phyloP scores from a whole-genome alignment of 2,329 filamentous ascomycete genomes.

The Exophiala mesophila region DNA sequence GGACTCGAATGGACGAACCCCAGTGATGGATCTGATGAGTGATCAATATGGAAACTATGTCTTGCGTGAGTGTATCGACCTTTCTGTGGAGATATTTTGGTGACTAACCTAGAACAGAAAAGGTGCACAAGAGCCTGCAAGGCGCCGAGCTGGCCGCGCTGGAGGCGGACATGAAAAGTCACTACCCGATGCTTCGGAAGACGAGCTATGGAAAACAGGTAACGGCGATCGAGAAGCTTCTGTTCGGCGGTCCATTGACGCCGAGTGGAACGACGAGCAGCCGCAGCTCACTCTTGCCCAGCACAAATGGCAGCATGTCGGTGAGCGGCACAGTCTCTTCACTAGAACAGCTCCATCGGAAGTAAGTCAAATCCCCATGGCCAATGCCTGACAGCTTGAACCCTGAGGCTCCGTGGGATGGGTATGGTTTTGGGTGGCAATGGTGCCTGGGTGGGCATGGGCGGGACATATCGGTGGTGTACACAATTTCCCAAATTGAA shows the following conservation, averaged over 20 bases:
- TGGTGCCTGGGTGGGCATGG: too few relatives aligned
- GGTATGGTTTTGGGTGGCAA: too few relatives aligned
- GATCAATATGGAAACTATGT: conserved; percentile 96
- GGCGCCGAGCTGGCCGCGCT: conserved; percentile 57
- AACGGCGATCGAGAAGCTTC: conserved; percentile 54
- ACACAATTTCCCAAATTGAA: too few relatives aligned
- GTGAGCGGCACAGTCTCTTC: too few relatives aligned
- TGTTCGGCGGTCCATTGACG: conserved; percentile 42
- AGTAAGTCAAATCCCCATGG: too few relatives aligned
- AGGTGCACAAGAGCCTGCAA: conserved; percentile 63
- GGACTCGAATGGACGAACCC: conserved; percentile 61
- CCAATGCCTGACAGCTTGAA: too few relatives aligned
- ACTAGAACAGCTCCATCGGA: too few relatives aligned
- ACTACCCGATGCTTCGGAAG: conserved; percentile 59
- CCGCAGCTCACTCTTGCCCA: conserved; percentile 61
- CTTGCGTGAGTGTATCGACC: conserved; percentile 67
- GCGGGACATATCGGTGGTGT: too few relatives aligned
- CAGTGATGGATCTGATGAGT: conserved; percentile 73
- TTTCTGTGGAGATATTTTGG: not conserved
- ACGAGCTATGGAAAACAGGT: conserved; percentile 63
- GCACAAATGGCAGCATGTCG: conserved; percentile 58
- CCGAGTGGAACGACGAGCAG: conserved; percentile 52
- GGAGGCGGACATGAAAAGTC: conserved; percentile 58
- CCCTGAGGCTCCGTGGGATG: too few relatives aligned
- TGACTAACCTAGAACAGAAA: conserved; percentile 57